Percentiles rank a stretch among this genome's conserved stretches.
Evolutionary conservation across 129 eudicot genomes (phyloP).

Genomic region (Kitagawia praeruptora): DNA sequence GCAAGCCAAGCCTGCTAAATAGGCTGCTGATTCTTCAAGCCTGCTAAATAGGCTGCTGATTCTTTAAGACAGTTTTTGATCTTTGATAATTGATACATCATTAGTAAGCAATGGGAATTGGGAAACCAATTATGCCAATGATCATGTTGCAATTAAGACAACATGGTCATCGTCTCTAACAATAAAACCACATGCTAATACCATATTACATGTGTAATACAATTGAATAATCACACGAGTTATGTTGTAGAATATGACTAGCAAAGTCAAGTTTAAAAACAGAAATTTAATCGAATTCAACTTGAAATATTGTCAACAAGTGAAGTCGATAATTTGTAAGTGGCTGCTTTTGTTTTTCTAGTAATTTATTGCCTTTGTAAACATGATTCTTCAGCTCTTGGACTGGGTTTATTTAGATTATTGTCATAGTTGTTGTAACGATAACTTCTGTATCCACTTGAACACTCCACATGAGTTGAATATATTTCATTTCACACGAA

Average conservation of each 20-base stretch:
- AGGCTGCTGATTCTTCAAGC: background rate
- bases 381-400: background rate
- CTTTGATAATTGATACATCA: background rate
- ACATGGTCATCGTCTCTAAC: background rate
- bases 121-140: background rate
- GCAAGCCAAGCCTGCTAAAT: slow-evolving; percentile 3
- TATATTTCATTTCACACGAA: background rate
- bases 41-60: background rate
- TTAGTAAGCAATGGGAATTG: background rate
- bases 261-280: background rate
- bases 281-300: background rate
- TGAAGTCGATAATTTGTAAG: background rate
- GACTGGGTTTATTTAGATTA: background rate
- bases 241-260: background rate
- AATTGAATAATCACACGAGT: background rate
- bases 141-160: background rate
- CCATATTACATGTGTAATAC: background rate
- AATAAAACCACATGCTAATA: background rate
- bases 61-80: background rate
- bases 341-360: background rate
- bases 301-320: background rate
- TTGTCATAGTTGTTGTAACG: background rate
- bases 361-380: background rate
- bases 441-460: background rate
- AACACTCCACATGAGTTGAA: background rate